phyloP scores from a whole-genome alignment of 2,329 filamentous ascomycete genomes.

The Hansfordia pulvinata region DNA sequence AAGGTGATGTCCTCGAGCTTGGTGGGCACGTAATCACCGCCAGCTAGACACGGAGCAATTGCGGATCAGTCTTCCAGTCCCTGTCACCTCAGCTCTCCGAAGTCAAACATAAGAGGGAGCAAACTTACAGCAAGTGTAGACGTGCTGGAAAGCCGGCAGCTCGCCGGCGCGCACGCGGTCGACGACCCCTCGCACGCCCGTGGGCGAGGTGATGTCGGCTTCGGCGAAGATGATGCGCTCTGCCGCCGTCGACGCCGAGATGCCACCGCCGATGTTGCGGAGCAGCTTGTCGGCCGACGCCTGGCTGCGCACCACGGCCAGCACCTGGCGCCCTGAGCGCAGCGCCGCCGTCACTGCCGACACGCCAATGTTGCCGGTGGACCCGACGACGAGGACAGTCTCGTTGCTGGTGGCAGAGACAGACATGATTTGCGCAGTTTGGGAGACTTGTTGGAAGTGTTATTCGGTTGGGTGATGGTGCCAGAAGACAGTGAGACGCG shows the following conservation, averaged over 20 bases:
- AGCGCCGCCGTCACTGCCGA: slow-evolving; percentile 17
- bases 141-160: slow-evolving; percentile 22
- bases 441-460: no score
- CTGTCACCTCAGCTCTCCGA: no score
- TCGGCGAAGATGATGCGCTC: slow-evolving; percentile 18
- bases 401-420: slow-evolving; percentile 10
- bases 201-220: slow-evolving; percentile 17
- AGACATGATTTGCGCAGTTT: no score
- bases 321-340: slow-evolving; percentile 14
- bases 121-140: slow-evolving; percentile 16
- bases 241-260: slow-evolving; percentile 12
- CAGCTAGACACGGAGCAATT: slow-evolving; percentile 12
- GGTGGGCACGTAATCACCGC: slow-evolving; percentile 12
- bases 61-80: no score
- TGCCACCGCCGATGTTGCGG: slow-evolving; percentile 7
- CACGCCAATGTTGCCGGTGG: slow-evolving; percentile 23
- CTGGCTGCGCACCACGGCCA: slow-evolving; percentile 22
- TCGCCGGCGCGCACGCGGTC: slow-evolving; percentile 18
- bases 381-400: slow-evolving; percentile 22
- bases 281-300: slow-evolving; percentile 17
- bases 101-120: background rate
- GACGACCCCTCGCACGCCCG: slow-evolving; percentile 18
- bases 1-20: no score
- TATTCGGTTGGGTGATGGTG: no score
- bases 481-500: no score